These are phyloP conservation scores for Xylaria sp. DNA, from an alignment of 2,329 filamentous ascomycete genomes.

Conservation along the genomic window DNA sequence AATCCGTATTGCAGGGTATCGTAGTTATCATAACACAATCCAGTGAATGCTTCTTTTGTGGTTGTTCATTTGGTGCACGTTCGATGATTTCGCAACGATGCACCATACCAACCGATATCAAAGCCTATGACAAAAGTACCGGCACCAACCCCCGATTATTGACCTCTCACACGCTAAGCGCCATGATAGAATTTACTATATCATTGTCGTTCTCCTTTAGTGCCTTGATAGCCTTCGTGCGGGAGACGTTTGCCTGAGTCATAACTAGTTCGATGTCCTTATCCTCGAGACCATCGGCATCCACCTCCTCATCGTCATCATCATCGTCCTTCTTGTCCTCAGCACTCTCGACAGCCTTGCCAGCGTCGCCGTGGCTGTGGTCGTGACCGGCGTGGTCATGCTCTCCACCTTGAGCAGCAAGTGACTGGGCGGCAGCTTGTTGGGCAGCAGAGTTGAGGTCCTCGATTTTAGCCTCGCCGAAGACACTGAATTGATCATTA, in stretches of 20 bases:
- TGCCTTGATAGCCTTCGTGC: conserved; percentile 99
- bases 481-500: conserved; percentile 73
- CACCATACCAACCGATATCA: conserved; percentile 32
- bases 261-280: conserved; percentile 99
- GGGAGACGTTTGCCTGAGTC: conserved; percentile 94
- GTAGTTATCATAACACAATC: conserved; percentile 38
- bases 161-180: conserved; percentile 77
- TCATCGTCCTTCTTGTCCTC: conserved; percentile 81
- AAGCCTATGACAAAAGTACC: conserved; percentile 8
- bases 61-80: conserved; percentile 10
- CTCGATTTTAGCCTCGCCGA: conserved; percentile 99
- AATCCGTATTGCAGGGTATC: conserved; percentile 42
- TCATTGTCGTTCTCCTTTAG: conserved; percentile 99
- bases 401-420: conserved; percentile 77
- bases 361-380: conserved; percentile 77
- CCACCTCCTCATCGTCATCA: conserved; percentile 95
- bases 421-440: conserved; percentile 93
- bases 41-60: background rate
- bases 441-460: conserved; percentile 98
- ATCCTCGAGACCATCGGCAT: conserved; percentile 92
- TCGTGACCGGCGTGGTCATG: conserved; percentile 69
- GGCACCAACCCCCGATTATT: background rate
- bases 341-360: conserved; percentile 68
- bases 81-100: conserved; percentile 42
- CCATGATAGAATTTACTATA: conserved; percentile 99